These are phyloP conservation scores for Nannizzia gypsea DNA, from an alignment of 2,329 filamentous ascomycete genomes.

Conservation along the genomic window DNA sequence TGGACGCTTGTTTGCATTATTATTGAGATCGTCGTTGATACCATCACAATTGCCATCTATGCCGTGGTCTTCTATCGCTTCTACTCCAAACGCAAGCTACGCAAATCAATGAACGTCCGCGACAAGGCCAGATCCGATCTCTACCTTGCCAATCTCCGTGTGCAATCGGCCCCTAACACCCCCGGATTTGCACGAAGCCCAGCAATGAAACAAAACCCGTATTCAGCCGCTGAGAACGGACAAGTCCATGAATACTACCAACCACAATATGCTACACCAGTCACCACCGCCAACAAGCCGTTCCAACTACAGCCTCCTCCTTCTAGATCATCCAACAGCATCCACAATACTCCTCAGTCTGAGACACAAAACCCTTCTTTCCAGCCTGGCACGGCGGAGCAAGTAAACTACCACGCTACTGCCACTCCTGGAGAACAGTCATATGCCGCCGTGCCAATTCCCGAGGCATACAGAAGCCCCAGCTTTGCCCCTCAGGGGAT, in stretches of 20 bases:
- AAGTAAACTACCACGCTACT: constrained; percentile 51
- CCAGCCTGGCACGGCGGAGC: constrained; percentile 29
- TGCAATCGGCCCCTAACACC: constrained; percentile 88
- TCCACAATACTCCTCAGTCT: constrained; percentile 63
- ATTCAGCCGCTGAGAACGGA: constrained; percentile 43
- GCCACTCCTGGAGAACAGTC: constrained; percentile 68
- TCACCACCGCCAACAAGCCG: constrained; percentile 40
- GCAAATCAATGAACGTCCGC: constrained; percentile 92
- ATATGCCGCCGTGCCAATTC: constrained; percentile 80
- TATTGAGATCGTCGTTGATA: constrained; percentile 88
- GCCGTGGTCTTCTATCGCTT: constrained; percentile 93
- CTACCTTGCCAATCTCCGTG: constrained; percentile 74
- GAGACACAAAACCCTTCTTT: constrained; percentile 12
- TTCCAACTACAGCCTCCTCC: constrained; percentile 85
- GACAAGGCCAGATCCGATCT: constrained; percentile 90
- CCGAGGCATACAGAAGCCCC: constrained; percentile 59
- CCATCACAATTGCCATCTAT: constrained; percentile 85
- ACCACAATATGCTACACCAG: constrained; percentile 46
- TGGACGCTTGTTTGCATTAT: constrained; percentile 95
- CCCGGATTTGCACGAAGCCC: constrained; percentile 69
- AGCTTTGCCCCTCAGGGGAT: constrained; percentile 23
- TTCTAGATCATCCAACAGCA: constrained; percentile 39
- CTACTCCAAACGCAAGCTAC: constrained; percentile 88
- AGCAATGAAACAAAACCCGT: constrained; percentile 38
- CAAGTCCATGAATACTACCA: constrained; percentile 23